These are phyloP conservation scores for Lenwebbia sp. DNA, from an alignment of 345 rosid genomes.

Conservation along the genomic window DNA sequence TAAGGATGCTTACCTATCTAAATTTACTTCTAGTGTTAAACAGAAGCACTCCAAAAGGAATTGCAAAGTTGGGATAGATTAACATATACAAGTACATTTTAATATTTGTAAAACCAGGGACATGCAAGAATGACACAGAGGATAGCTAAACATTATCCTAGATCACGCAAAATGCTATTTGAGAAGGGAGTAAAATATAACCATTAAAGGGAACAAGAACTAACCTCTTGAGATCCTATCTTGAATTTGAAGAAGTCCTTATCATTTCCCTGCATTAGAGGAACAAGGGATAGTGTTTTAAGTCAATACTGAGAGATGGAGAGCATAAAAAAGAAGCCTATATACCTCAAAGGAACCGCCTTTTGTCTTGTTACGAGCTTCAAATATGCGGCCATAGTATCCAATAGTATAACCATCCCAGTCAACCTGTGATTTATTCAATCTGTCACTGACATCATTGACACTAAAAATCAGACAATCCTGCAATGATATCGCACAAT, in stretches of 20 bases:
- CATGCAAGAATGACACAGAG: not conserved
- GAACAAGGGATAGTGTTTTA: not conserved
- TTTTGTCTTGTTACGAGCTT: conserved; percentile 95
- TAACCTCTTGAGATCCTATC: conserved; percentile 65
- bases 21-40: not conserved
- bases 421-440: conserved; percentile 49
- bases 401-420: conserved; percentile 99
- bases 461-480: not conserved
- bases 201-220: not conserved
- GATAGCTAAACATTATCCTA: not conserved
- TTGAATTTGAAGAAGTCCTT: conserved; percentile 80
- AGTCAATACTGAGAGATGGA: not conserved
- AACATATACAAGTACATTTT: not conserved
- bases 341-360: conserved; percentile 94
- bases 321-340: not conserved
- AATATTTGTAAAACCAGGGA: not conserved
- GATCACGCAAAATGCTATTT: not conserved
- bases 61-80: not conserved
- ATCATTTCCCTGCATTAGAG: conserved; percentile 62
- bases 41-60: not conserved
- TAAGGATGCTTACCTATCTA: not conserved
- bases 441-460: not conserved
- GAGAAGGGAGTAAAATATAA: not conserved
- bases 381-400: conserved; percentile 97
- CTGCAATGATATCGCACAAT: not conserved